A percentile compares a stretch with the other conserved stretches of the same genome.
These are phyloP conservation scores for Candida rishiriensis DNA, from an alignment of 805 yeast genomes.

Conservation along the genomic window DNA sequence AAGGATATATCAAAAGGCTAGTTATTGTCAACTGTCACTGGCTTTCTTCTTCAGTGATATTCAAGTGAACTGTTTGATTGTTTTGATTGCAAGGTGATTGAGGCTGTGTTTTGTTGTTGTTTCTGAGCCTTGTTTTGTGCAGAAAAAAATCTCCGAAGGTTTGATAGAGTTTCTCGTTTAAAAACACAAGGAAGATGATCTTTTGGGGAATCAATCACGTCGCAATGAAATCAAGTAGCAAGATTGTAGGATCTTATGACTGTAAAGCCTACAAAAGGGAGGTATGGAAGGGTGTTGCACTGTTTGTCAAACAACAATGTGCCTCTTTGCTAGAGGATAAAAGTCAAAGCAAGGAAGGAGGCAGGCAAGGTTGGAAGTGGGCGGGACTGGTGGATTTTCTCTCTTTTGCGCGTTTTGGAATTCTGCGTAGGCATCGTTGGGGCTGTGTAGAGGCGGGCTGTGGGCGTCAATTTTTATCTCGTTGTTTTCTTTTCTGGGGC, in stretches of 20 bases:
- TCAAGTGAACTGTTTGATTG: neutral
- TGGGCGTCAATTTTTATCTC: too few species aligned
- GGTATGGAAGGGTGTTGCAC: too few species aligned
- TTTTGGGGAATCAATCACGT: too few species aligned
- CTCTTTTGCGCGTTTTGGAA: too few species aligned
- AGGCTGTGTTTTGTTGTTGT: conserved; percentile 18
- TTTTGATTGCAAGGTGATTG: conserved; percentile 8
- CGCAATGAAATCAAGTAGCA: too few species aligned
- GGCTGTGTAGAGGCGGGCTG: too few species aligned
- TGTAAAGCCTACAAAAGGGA: too few species aligned
- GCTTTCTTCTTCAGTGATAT: neutral
- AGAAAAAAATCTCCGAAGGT: conserved; percentile 12
- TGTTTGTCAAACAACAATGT: neutral
- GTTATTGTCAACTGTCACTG: conserved; percentile 1
- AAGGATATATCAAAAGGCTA: neutral
- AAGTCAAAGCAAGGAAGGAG: conserved; percentile 2
- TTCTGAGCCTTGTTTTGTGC: conserved; percentile 8
- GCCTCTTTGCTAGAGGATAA: conserved; percentile 2
- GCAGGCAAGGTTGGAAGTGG: neutral
- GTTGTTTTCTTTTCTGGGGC: too few species aligned
- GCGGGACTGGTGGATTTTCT: too few species aligned
- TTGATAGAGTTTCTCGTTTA: conserved; percentile 11
- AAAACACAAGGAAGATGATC: neutral
- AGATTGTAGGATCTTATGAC: too few species aligned
- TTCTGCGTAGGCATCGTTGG: too few species aligned